These are phyloP conservation scores for Alternaria sp. DNA, from an alignment of 2,329 filamentous ascomycete species.

Conservation along the genomic window DNA sequence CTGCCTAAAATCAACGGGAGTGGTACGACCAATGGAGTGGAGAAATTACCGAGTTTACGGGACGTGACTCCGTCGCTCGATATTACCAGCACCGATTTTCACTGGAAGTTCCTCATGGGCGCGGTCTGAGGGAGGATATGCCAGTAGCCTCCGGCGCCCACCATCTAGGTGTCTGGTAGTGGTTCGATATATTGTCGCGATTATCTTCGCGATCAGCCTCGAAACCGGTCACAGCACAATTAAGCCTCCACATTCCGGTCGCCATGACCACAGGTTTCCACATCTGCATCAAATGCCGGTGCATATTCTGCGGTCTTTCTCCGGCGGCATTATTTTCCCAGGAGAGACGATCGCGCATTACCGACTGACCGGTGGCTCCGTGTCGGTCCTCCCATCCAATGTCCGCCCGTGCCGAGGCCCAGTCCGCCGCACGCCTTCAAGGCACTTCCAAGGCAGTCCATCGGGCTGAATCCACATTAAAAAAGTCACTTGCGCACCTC, in stretches of 20 bases:
- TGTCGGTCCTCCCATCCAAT: background rate
- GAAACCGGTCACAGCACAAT: background rate
- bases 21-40: slow-evolving; percentile 28
- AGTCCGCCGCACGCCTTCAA: background rate
- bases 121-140: slow-evolving; percentile 26
- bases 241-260: background rate
- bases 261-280: background rate
- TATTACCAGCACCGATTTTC: slow-evolving; percentile 39
- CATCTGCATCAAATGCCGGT: background rate
- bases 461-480: background rate
- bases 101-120: slow-evolving; percentile 44
- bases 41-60: slow-evolving; percentile 36
- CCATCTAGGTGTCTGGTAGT: background rate
- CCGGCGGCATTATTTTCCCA: background rate
- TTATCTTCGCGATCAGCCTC: background rate
- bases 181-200: background rate
- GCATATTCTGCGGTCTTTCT: background rate
- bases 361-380: background rate
- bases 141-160: background rate
- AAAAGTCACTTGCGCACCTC: background rate
- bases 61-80: slow-evolving; percentile 38
- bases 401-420: slow-evolving; percentile 2
- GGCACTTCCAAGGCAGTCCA: background rate
- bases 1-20: slow-evolving; percentile 35
- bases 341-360: background rate